phyloP scores from a whole-genome alignment of 805 yeast species.

The Sugiyamaella lignohabitans region DNA sequence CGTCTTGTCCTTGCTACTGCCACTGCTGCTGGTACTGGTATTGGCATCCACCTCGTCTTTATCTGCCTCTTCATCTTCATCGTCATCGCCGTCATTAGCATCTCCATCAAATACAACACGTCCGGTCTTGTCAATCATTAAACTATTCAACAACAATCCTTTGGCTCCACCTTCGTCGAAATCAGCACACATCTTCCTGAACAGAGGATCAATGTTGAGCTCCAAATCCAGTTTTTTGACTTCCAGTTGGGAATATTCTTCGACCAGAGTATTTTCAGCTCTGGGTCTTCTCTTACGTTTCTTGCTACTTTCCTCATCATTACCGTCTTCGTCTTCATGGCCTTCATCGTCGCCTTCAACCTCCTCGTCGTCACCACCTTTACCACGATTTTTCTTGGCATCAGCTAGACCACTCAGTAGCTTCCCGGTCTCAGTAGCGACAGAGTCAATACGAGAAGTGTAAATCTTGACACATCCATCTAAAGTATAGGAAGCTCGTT shows the following conservation, averaged over 20 bases:
- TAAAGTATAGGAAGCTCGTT: slow-evolving; percentile 81
- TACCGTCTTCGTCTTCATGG: slow-evolving; percentile 41
- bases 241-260: slow-evolving; percentile 26
- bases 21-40: not conserved
- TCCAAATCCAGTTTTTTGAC: slow-evolving; percentile 34
- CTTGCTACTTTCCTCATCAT: slow-evolving; percentile 19
- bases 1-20: slow-evolving; percentile 1
- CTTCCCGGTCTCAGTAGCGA: slow-evolving; percentile 83
- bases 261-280: slow-evolving; percentile 29
- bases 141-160: slow-evolving; percentile 42
- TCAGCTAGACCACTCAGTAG: slow-evolving; percentile 67
- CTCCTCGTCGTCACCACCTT: slow-evolving; percentile 19
- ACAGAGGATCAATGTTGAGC: slow-evolving; percentile 36
- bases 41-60: slow-evolving; percentile 27
- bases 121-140: slow-evolving; percentile 44
- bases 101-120: slow-evolving; percentile 66
- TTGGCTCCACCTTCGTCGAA: slow-evolving; percentile 40
- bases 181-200: slow-evolving; percentile 39
- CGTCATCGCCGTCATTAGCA: slow-evolving; percentile 31
- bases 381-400: slow-evolving; percentile 18
- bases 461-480: slow-evolving; percentile 95
- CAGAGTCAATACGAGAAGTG: slow-evolving; percentile 85
- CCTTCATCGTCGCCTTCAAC: slow-evolving; percentile 2
- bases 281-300: slow-evolving; percentile 21
- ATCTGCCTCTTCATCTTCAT: slow-evolving; percentile 18